These are phyloP conservation scores for Schwanniomyces pseudopolymorphus DNA, from an alignment of 805 yeast species.

Conservation along the genomic window DNA sequence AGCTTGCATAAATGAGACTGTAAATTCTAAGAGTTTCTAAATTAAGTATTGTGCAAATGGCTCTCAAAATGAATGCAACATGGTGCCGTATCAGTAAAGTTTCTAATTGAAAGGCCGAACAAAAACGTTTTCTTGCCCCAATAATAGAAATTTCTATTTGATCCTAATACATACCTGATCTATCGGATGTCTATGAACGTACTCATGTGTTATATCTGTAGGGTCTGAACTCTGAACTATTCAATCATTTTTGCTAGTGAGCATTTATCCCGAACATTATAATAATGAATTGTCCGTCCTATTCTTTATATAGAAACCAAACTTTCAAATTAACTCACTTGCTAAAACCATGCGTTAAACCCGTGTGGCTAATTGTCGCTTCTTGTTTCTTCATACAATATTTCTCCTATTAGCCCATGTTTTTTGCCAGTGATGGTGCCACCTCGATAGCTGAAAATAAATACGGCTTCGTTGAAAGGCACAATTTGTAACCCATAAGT, in stretches of 20 bases:
- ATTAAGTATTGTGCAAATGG: neutral
- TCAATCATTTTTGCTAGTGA: neutral
- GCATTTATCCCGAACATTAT: too few species aligned
- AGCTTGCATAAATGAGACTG: neutral
- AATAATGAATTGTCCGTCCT: too few species aligned
- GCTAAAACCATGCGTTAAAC: too few species aligned
- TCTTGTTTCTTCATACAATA: neutral
- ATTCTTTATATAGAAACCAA: too few species aligned
- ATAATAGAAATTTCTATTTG: neutral
- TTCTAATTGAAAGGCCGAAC: neutral
- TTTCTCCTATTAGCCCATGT: neutral
- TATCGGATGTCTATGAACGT: neutral
- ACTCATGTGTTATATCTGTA: neutral
- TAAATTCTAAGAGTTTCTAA: neutral
- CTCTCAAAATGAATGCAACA: neutral
- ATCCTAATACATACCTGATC: neutral
- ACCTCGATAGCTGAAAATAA: neutral
- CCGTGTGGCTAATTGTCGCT: too few species aligned
- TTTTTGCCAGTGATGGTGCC: neutral
- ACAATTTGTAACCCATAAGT: neutral
- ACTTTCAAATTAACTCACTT: too few species aligned
- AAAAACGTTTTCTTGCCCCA: neutral
- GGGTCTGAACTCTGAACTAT: neutral
- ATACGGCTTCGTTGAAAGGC: neutral
- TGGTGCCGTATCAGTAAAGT: neutral